A percentile compares a stretch with the other conserved stretches of the same genome.
Evolutionary conservation across 257 asterid species (phyloP).

Genomic region (Apocynum venetum): DNA sequence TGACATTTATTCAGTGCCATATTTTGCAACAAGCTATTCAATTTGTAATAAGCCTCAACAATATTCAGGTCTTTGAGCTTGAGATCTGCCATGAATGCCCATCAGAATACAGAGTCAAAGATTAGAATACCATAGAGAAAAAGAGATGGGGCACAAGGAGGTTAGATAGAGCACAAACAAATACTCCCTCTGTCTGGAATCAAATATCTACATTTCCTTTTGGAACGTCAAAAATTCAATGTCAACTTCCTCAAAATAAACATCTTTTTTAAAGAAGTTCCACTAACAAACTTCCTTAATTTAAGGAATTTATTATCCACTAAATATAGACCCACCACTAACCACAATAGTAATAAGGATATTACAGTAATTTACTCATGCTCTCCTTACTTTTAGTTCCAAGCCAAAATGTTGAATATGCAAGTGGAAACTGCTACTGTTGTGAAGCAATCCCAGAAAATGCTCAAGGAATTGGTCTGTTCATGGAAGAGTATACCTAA

Average conservation of each 20-base stretch:
- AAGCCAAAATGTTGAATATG: background rate
- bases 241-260: too few relatives aligned
- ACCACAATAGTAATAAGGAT: too few relatives aligned
- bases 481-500: background rate
- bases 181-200: too few relatives aligned
- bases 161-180: background rate
- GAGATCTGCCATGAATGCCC: slow-evolving; percentile 48
- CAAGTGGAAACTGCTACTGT: background rate
- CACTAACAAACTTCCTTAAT: too few relatives aligned
- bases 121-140: background rate
- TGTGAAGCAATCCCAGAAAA: background rate
- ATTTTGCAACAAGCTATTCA: slow-evolving; percentile 71
- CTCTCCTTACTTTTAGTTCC: too few relatives aligned
- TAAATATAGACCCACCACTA: too few relatives aligned
- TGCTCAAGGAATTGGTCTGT: background rate
- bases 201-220: too few relatives aligned
- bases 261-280: too few relatives aligned
- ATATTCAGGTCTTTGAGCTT: slow-evolving; percentile 66
- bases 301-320: too few relatives aligned
- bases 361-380: too few relatives aligned
- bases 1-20: slow-evolving; percentile 90
- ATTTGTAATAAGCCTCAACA: slow-evolving; percentile 59
- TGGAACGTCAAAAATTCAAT: too few relatives aligned
- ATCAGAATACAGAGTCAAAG: background rate
- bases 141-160: background rate